A percentile compares a stretch with the other conserved stretches of the same genome.
Conservation (phyloP, 345 rosid genomes). For the Syzygium aqueum region DNA sequence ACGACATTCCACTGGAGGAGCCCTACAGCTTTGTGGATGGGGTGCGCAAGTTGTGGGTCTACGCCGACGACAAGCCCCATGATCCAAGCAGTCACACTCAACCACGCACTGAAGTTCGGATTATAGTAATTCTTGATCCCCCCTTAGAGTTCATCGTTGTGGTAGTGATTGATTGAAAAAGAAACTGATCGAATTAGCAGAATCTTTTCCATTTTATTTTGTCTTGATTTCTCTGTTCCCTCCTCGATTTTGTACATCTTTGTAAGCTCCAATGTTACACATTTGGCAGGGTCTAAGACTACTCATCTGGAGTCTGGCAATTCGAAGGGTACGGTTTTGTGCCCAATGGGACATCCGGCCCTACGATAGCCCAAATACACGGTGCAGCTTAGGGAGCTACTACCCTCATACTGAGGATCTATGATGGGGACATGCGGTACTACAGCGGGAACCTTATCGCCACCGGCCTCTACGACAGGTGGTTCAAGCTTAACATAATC, state of each 20-base stretch:
- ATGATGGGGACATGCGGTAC: slow-evolving; percentile 16
- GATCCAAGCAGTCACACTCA: slow-evolving; percentile 10
- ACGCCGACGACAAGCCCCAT: slow-evolving; percentile 12
- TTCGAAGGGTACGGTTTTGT: slow-evolving; percentile 31
- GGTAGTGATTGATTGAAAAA: neutral
- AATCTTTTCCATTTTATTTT: too few relatives aligned
- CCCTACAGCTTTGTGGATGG: slow-evolving; percentile 7
- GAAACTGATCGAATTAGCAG: neutral
- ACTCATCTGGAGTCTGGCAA: slow-evolving; percentile 33
- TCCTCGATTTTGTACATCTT: neutral
- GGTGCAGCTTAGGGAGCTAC: slow-evolving; percentile 16
- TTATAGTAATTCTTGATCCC: neutral
- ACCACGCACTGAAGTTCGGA: slow-evolving; percentile 22
- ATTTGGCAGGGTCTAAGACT: slow-evolving; percentile 21
- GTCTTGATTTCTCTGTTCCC: neutral
- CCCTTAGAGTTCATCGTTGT: accelerated
- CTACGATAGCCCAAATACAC: slow-evolving; percentile 24
- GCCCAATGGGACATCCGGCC: slow-evolving; percentile 22
- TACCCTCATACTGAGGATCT: slow-evolving; percentile 26
- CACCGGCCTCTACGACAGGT: slow-evolving; percentile 19
- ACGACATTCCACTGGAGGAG: slow-evolving; percentile 1
- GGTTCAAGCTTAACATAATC: slow-evolving; percentile 6
- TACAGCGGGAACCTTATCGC: slow-evolving; percentile 7
- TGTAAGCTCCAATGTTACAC: neutral
- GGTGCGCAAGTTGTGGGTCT: slow-evolving; percentile 12